Percentiles rank a stretch among this genome's conserved stretches.
These are phyloP conservation scores for Fistulifera pelliculosa DNA, from an alignment of 108 stramenopile genomes.

Conservation along the genomic window DNA sequence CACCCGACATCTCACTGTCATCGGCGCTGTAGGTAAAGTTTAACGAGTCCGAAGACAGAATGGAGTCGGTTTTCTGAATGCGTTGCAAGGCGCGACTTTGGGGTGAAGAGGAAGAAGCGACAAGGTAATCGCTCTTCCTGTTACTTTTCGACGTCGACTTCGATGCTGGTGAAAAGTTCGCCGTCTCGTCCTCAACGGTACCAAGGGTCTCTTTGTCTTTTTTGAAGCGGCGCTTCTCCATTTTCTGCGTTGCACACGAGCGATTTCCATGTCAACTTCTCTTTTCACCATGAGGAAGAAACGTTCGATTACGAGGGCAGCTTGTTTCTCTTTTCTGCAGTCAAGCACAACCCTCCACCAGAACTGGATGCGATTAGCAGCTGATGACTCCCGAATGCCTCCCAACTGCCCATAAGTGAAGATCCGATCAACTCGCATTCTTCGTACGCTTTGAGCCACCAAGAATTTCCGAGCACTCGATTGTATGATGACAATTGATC, in stretches of 20 bases:
- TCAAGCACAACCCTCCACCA: conserved; percentile 53
- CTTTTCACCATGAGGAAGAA: conserved; percentile 62
- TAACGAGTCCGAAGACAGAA: neutral
- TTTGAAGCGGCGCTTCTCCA: conserved; percentile 33
- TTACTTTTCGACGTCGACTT: too few species aligned
- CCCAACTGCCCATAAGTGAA: conserved; percentile 26
- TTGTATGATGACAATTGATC: conserved; percentile 67
- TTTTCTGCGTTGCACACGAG: conserved; percentile 33
- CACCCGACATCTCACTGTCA: neutral
- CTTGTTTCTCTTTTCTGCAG: conserved; percentile 37
- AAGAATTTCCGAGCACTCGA: conserved; percentile 43
- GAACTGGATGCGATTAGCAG: conserved; percentile 50
- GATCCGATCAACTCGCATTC: conserved; percentile 15
- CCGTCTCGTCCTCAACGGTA: conserved; percentile 30
- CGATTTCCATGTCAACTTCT: conserved; percentile 63
- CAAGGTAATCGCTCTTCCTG: too few species aligned
- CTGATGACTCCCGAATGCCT: conserved; percentile 45
- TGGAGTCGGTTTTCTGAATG: neutral
- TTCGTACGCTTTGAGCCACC: conserved; percentile 12
- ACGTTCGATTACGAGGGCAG: conserved; percentile 61
- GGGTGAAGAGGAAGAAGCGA: neutral
- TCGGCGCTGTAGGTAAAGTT: conserved; percentile 1
- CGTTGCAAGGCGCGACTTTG: neutral
- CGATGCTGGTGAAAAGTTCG: too few species aligned
- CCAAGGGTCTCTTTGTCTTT: conserved; percentile 29